Evolutionary conservation across 176 grass and related monocot species (phyloP).

Genomic region (Tuctoria greenei): DNA sequence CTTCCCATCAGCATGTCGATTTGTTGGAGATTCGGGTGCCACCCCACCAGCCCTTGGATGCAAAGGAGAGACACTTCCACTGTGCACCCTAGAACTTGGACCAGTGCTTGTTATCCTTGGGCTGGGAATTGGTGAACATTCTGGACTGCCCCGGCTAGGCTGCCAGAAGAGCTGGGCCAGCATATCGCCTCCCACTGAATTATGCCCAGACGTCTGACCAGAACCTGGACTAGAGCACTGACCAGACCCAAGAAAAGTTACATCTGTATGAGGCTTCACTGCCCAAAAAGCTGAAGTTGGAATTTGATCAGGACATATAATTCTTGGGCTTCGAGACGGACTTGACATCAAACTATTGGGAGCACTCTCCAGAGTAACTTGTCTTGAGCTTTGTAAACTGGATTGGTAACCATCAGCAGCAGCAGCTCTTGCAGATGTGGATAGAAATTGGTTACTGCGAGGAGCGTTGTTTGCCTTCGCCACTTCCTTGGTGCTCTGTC

Average conservation of each 20-base stretch:
- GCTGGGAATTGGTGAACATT: slow-evolving; percentile 91
- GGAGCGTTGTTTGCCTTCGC: slow-evolving; percentile 48
- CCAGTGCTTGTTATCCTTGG: slow-evolving; percentile 94
- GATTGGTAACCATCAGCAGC: slow-evolving; percentile 53
- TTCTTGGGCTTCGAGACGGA: slow-evolving; percentile 83
- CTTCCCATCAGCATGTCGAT: slow-evolving; percentile 61
- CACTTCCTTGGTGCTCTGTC: slow-evolving; percentile 55
- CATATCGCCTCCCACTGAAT: slow-evolving; percentile 97
- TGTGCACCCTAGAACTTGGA: slow-evolving; percentile 95
- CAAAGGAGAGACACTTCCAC: slow-evolving; percentile 85
- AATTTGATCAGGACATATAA: slow-evolving; percentile 85
- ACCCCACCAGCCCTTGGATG: slow-evolving; percentile 87
- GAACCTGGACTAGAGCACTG: slow-evolving; percentile 98
- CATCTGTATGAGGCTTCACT: slow-evolving; percentile 67
- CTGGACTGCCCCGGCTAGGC: slow-evolving; percentile 83
- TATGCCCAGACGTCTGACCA: slow-evolving; percentile 97
- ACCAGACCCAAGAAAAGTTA: slow-evolving; percentile 88
- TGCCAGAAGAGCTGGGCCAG: slow-evolving; percentile 88
- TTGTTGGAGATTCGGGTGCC: slow-evolving; percentile 83
- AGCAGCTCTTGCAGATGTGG: slow-evolving; percentile 55
- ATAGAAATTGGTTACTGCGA: slow-evolving; percentile 57
- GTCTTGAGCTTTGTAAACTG: slow-evolving; percentile 57
- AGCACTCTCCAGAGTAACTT: slow-evolving; percentile 70
- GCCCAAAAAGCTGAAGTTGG: slow-evolving; percentile 84
- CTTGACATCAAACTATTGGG: slow-evolving; percentile 96